Conservation (phyloP, 352 stramenopile species). For the Hyaloperonospora brassicae region DNA sequence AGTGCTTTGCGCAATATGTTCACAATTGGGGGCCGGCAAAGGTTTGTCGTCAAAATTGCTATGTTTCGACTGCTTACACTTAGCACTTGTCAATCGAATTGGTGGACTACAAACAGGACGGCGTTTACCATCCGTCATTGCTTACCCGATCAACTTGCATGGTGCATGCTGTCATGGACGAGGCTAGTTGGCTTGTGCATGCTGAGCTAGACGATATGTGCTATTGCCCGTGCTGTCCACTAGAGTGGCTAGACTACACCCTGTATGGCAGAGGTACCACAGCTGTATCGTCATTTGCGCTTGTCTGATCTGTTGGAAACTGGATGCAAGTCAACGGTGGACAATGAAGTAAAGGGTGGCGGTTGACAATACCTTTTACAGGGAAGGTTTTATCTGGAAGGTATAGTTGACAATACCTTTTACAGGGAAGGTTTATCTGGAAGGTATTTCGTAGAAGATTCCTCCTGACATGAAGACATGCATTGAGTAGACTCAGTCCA, state of each 20-base stretch:
- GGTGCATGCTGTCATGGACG: slow-evolving; percentile 11
- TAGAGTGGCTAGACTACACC: slow-evolving; percentile 82
- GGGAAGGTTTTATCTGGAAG: too few species aligned
- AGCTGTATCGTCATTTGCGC: slow-evolving; percentile 1
- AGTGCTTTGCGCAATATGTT: slow-evolving; percentile 58
- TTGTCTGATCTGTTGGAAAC: too few species aligned
- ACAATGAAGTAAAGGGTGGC: too few species aligned
- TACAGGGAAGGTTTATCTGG: too few species aligned
- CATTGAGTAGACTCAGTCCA: too few species aligned
- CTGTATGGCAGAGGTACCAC: slow-evolving; percentile 52
- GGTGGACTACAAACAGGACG: slow-evolving; percentile 32
- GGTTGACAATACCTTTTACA: too few species aligned
- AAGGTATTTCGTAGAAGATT: too few species aligned
- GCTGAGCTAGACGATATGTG: slow-evolving; percentile 42
- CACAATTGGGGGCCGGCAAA: slow-evolving; percentile 58
- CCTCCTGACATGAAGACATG: too few species aligned
- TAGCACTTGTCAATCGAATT: neutral
- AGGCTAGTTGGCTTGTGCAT: too few species aligned
- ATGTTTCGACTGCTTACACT: neutral
- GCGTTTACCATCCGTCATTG: slow-evolving; percentile 40
- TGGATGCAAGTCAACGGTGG: too few species aligned
- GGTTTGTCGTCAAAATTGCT: slow-evolving; percentile 15
- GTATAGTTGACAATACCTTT: too few species aligned
- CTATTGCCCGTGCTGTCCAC: slow-evolving; percentile 70
- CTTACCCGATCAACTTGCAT: slow-evolving; percentile 48